A percentile compares a stretch with the other conserved stretches of the same genome.
phyloP scores from a whole-genome alignment of 2,329 filamentous ascomycete genomes.

The Fusarium agapanthi region DNA sequence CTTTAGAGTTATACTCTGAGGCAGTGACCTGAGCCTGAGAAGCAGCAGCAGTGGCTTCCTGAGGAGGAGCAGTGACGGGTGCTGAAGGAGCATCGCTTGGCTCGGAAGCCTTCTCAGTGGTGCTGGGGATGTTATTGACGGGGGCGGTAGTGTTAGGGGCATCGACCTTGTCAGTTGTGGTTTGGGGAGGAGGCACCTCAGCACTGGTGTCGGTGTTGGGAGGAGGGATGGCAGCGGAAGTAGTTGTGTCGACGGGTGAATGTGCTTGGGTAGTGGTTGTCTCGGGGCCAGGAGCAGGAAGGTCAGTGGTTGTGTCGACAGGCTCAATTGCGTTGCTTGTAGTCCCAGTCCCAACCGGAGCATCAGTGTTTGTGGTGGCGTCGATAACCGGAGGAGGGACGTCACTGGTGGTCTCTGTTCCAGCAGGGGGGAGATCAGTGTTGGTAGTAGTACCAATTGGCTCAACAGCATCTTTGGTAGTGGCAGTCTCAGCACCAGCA shows the following conservation, averaged over 20 bases:
- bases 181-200: background rate
- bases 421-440: background rate
- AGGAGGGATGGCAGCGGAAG: background rate
- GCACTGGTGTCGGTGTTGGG: background rate
- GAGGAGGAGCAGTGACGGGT: background rate
- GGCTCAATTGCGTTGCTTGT: background rate
- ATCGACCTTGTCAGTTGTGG: background rate
- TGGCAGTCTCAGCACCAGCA: background rate
- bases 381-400: background rate
- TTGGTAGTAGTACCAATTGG: background rate
- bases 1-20: conserved; percentile 6
- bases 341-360: background rate
- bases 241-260: background rate
- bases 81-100: background rate
- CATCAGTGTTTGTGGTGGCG: background rate
- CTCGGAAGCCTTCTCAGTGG: background rate
- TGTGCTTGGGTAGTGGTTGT: background rate
- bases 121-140: background rate
- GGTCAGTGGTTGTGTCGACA: background rate
- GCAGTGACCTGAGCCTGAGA: conserved; percentile 5
- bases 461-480: background rate
- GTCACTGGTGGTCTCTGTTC: background rate
- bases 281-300: background rate
- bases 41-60: background rate
- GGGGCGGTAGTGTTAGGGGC: background rate